A percentile compares a stretch with the other conserved stretches of the same genome.
phyloP scores from a whole-genome alignment of 768 basidiomycete genomes.

The Mycena capillaripes region DNA sequence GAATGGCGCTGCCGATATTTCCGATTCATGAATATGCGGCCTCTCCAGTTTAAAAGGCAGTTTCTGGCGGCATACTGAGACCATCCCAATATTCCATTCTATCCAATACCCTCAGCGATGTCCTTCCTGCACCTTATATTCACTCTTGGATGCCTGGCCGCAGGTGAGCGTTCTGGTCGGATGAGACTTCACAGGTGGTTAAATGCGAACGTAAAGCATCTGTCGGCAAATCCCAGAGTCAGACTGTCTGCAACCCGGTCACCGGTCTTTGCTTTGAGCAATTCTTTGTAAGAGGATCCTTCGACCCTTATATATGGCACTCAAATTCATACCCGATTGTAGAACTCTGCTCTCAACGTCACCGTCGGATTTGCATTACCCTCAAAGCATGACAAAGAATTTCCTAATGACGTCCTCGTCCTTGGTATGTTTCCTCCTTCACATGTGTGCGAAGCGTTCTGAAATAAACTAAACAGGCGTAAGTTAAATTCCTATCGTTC shows the following conservation, averaged over 20 bases:
- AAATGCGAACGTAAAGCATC: background rate
- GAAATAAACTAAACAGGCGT: too few species aligned
- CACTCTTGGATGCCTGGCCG: background rate
- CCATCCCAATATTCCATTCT: too few species aligned
- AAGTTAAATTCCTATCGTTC: background rate
- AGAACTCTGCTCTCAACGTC: slow-evolving; percentile 7
- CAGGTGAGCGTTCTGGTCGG: background rate
- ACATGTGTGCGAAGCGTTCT: too few species aligned
- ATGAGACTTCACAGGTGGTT: too few species aligned
- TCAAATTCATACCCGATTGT: background rate
- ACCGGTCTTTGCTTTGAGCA: slow-evolving; percentile 17
- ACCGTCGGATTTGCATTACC: slow-evolving; percentile 17
- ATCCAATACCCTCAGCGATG: background rate
- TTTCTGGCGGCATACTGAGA: too few species aligned
- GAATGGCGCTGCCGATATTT: too few species aligned
- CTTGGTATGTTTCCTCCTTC: background rate
- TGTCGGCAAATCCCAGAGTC: background rate
- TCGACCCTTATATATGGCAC: too few species aligned
- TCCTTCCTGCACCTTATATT: background rate
- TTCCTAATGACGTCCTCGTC: slow-evolving; percentile 1
- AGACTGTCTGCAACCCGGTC: background rate
- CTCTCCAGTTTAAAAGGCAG: too few species aligned
- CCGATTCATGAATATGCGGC: too few species aligned
- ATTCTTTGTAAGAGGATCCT: background rate
- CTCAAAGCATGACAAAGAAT: background rate